Conservation (phyloP, 2,329 filamentous ascomycete genomes). For the Aspergillus ibericus region DNA sequence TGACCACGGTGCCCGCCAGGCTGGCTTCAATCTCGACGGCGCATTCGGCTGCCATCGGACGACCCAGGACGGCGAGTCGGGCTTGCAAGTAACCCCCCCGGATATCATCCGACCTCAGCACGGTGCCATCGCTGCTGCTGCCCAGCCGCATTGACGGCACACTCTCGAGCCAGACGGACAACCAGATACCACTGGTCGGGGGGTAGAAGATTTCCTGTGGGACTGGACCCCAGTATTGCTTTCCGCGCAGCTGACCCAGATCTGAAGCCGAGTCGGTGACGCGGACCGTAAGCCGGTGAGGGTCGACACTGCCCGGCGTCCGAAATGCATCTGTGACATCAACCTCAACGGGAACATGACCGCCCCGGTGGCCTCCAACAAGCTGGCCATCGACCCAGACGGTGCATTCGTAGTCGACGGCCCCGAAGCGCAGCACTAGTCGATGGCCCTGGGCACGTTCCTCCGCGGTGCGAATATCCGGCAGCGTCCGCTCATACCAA, state of each 20-base stretch:
- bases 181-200: slow-evolving; percentile 72
- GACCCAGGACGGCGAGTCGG: slow-evolving; percentile 48
- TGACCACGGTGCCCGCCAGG: slow-evolving; percentile 52
- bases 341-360: slow-evolving; percentile 62
- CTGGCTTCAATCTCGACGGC: slow-evolving; percentile 56
- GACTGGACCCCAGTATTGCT: slow-evolving; percentile 62
- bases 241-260: slow-evolving; percentile 64
- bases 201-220: slow-evolving; percentile 66
- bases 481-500: slow-evolving; percentile 62
- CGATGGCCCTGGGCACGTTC: slow-evolving; percentile 43
- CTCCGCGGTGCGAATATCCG: slow-evolving; percentile 49
- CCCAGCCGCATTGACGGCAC: slow-evolving; percentile 53
- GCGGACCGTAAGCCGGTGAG: slow-evolving; percentile 54
- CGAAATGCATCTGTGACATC: slow-evolving; percentile 52
- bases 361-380: slow-evolving; percentile 57
- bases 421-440: slow-evolving; percentile 49
- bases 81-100: slow-evolving; percentile 54
- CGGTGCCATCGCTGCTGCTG: slow-evolving; percentile 60
- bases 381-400: slow-evolving; percentile 58
- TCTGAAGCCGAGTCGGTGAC: slow-evolving; percentile 66
- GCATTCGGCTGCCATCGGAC: slow-evolving; percentile 37
- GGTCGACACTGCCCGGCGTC: slow-evolving; percentile 1
- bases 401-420: slow-evolving; percentile 52
- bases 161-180: slow-evolving; percentile 69
- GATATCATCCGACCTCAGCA: slow-evolving; percentile 58